Base-by-base conservation (phyloP, 352 stramenopile species). In the Phytophthora ramorum region DNA sequence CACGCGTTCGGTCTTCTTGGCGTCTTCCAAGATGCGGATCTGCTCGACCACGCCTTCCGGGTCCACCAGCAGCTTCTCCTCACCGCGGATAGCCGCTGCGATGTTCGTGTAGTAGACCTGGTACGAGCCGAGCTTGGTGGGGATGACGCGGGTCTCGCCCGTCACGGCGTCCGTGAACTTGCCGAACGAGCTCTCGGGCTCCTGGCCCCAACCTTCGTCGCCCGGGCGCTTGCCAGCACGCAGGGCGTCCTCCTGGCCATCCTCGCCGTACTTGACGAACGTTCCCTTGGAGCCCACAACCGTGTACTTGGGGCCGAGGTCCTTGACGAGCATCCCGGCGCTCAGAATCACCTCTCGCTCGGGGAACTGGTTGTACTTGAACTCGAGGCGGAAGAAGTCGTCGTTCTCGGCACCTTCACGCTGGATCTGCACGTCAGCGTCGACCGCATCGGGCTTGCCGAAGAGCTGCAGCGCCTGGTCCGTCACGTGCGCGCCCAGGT, bases 81-180 rank as follows among this genome's bases (percentile, higher is more conserved):
- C 76, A 8, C 71, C 66, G 17, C 71, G 72, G 38, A 91, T 89
- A n/a, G 78, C 78, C 17, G 83, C 81, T 0, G 82, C 85, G 17
- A 93, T 78, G 56, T 91, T 91, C 26, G 75, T 77, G 79, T 93
- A 93, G 72, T 79, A 93, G 28, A 81, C 71, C 19, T 87, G 69
- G 66, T 93, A 93, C 35, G 67, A 72, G 3, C 85, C 85, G 0
- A 61, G 63, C 32, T 81, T 62, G 49, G 71, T 90, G 22, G 72
- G 73, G 8, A 92, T 63, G 14, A 66, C 46, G 24, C 43, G 69
- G 7, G 48, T 62, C 17, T 55, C 65, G 16, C 69, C 76, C 4
- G 49, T 64, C 2, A 45, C 51, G 8, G 35, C 52, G 1, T 76
- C 46, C 2, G 66, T 79, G 64, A 91, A 75, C 40, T 60, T 85